Evolutionary conservation across 257 asterid genomes (phyloP), one percentile per base, ranked within the genome.

Genomic region (Fraxinus excelsior): DNA sequence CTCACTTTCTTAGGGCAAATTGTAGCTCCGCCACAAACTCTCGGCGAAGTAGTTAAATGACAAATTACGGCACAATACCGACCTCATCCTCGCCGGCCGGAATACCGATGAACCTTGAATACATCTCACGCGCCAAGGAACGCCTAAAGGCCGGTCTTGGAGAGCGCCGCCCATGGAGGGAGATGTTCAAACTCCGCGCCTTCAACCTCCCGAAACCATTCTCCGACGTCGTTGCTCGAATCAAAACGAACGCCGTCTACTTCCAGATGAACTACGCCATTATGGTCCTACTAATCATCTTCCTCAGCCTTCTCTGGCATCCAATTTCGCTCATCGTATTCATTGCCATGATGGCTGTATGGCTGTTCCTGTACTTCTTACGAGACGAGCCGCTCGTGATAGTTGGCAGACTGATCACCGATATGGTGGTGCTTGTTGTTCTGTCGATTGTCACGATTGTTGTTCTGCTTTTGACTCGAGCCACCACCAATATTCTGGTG

Each of bases 201-300:
- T 16, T 87, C 16, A 44, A 38, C 18, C 37, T 87, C 26, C 83
- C 87, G n/a, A 3, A 77, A 8, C 23, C 46, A 31, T 18, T 77
- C 72, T 12, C 28, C 26, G 88, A 87, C 66, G 80, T 81, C 3
- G 0, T 76, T n/a, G 42, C 71, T 9, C 74, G 84, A 56, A 68
- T 87, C 56, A 79, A 75, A 46, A 65, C 72, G 12, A 87, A 85
- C 81, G 4, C 60, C 12, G 74, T 77, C 13, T 87, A 76, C 46
- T 87, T 87, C 67, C 77, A 78, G 40, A 85, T 81, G 91, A 87
- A 85, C 84, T 87, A 87, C 80, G 91, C 86, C 4, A 35, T 87
- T 6, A 3, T 76, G 0, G 78, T 75, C 1, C 87, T 87, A 10
- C 2, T 21, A 3, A 76, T 87, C 26, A 74, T 87, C 74, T 87